Evolutionary conservation across 2,329 filamentous ascomycete genomes (phyloP).

Genomic region (Arthroderma sp.): DNA sequence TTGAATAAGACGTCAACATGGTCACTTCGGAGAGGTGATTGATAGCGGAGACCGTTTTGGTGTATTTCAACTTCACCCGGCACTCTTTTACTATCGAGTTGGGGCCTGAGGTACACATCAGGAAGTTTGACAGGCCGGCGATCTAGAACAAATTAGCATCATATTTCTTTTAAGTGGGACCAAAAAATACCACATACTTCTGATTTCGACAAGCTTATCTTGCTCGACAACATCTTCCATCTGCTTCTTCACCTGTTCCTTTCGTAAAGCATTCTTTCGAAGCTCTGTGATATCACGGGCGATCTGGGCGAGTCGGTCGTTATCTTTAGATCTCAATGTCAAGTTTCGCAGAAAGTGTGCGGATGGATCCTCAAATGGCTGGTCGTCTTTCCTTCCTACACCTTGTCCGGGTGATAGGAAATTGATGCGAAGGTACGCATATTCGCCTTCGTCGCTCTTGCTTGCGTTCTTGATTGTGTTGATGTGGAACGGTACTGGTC

Average conservation of each 20-base stretch:
- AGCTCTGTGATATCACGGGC: constrained; percentile 88
- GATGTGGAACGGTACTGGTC: constrained; percentile 95
- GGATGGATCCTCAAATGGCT: constrained; percentile 90
- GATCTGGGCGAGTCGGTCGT: constrained; percentile 78
- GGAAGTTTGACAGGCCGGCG: constrained; percentile 81
- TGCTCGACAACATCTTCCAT: constrained; percentile 99
- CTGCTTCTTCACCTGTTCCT: constrained; percentile 97
- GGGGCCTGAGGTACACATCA: constrained; percentile 89
- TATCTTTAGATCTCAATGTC: constrained; percentile 85
- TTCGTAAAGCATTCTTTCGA: constrained; percentile 81
- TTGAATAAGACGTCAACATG: constrained; percentile 93
- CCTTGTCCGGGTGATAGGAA: constrained; percentile 94
- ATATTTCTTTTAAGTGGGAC: too few species aligned
- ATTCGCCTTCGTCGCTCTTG: constrained; percentile 91
- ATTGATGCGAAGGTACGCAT: constrained; percentile 88
- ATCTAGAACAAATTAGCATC: constrained; percentile 44
- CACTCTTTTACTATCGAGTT: constrained; percentile 91
- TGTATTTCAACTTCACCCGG: constrained; percentile 95
- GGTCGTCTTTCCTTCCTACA: constrained; percentile 92
- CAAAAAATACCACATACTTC: constrained; percentile 48
- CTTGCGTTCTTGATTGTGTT: constrained; percentile 98
- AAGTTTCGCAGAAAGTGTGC: constrained; percentile 93
- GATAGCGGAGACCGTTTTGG: constrained; percentile 95
- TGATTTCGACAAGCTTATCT: constrained; percentile 88
- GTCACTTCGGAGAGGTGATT: constrained; percentile 64